Conservation (phyloP, 1,284 basidiomycete genomes). For the Leucoagaricus sp. region DNA sequence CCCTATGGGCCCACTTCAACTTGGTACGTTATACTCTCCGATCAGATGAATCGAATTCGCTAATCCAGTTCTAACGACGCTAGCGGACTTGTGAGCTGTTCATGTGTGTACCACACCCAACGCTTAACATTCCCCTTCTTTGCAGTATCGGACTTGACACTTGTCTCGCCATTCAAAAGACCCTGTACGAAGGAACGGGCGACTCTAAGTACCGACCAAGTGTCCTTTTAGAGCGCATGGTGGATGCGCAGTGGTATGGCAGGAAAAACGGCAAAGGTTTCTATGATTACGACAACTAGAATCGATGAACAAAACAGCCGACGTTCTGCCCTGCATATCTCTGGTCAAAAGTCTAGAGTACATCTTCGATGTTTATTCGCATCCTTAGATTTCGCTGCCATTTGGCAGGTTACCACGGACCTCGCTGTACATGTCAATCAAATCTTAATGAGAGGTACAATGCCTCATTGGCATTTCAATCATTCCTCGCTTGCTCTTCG, state of each 20-base stretch:
- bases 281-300: slow-evolving; percentile 64
- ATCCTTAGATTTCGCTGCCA: too few species aligned
- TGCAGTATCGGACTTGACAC: slow-evolving; percentile 88
- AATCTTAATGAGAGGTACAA: too few species aligned
- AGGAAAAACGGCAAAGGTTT: slow-evolving; percentile 90
- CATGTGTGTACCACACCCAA: slow-evolving; percentile 7
- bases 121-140: slow-evolving; percentile 4
- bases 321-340: too few species aligned
- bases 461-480: too few species aligned
- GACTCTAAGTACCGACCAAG: slow-evolving; percentile 98
- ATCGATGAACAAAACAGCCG: background rate
- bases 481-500: too few species aligned
- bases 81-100: slow-evolving; percentile 76
- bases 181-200: slow-evolving; percentile 84
- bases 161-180: slow-evolving; percentile 89
- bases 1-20: slow-evolving; percentile 91
- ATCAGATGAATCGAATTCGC: background rate
- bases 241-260: slow-evolving; percentile 95
- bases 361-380: background rate
- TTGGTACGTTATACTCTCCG: slow-evolving; percentile 47
- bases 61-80: background rate
- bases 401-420: too few species aligned
- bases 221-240: slow-evolving; percentile 90
- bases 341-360: too few species aligned
- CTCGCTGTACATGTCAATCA: too few species aligned